phyloP scores from a whole-genome alignment of 1,284 basidiomycete genomes.

The Neolentinus lepideus region DNA sequence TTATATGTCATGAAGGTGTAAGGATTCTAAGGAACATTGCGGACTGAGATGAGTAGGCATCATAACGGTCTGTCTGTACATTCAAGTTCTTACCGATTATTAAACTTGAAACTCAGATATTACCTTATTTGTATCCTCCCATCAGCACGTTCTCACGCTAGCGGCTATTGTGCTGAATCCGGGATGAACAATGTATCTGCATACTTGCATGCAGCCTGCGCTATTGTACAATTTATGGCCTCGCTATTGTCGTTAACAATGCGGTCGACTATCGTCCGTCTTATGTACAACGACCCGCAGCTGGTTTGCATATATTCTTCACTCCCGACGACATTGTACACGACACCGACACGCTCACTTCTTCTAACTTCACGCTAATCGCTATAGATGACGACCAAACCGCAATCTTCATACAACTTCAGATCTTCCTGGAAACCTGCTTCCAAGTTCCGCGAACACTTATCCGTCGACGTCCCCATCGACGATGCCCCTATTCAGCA shows the following conservation, averaged over 20 bases:
- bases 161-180: neutral
- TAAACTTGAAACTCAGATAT: too few species aligned
- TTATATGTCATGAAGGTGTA: too few species aligned
- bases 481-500: constrained; percentile 12
- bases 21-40: too few species aligned
- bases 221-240: neutral
- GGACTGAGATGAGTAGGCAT: too few species aligned
- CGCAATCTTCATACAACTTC: constrained; percentile 1
- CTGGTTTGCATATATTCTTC: neutral
- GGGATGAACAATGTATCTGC: neutral
- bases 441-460: constrained; percentile 26
- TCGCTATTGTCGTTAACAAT: neutral
- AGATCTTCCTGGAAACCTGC: constrained; percentile 9
- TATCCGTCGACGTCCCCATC: constrained; percentile 19
- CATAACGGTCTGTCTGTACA: too few species aligned
- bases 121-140: too few species aligned
- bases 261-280: neutral
- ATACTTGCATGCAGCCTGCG: neutral
- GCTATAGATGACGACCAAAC: constrained; percentile 4
- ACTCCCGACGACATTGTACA: neutral
- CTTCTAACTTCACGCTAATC: neutral
- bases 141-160: neutral
- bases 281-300: neutral
- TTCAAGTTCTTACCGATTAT: too few species aligned
- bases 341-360: neutral